Evolutionary conservation across 257 asterid genomes (phyloP).

Genomic region (Plantago ovata): DNA sequence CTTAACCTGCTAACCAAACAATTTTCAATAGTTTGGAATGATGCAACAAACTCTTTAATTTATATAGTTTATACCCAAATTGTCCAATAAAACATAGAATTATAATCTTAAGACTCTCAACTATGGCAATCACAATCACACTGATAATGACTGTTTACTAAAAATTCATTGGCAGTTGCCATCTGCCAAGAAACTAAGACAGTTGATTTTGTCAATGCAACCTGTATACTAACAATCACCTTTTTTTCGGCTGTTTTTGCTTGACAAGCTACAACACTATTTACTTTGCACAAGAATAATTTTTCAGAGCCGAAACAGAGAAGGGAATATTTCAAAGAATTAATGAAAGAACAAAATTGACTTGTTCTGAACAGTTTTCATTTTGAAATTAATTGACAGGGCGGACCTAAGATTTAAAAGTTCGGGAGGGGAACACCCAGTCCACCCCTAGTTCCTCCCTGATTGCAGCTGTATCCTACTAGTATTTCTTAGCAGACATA

Average conservation of each 20-base stretch:
- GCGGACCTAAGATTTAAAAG: too few species aligned
- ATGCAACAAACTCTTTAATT: constrained; percentile 14
- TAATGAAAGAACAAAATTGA: constrained; percentile 7
- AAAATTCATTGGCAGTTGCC: constrained; percentile 27
- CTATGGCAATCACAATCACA: constrained; percentile 10
- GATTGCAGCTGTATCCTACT: constrained; percentile 2
- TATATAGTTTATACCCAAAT: not conserved
- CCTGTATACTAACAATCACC: not conserved
- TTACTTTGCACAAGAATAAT: too few species aligned
- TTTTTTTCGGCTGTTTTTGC: too few species aligned
- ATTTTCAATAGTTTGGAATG: constrained; percentile 1
- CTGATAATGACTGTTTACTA: constrained; percentile 1
- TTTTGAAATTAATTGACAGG: not conserved
- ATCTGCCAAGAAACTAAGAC: constrained; percentile 26
- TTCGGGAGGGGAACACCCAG: too few species aligned
- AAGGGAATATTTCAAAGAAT: too few species aligned
- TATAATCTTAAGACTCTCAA: not conserved
- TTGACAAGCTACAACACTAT: too few species aligned
- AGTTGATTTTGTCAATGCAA: constrained; percentile 22
- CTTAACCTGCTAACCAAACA: not conserved
- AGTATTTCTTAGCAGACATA: not conserved
- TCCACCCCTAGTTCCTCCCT: too few species aligned
- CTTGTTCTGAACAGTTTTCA: constrained; percentile 14
- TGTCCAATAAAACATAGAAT: constrained; percentile 17
- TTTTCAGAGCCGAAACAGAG: too few species aligned